Percentiles rank a stretch among this genome's conserved stretches.
phyloP scores from a whole-genome alignment of 1,139 yeast species.

The Sugiyamaella pinicola region DNA sequence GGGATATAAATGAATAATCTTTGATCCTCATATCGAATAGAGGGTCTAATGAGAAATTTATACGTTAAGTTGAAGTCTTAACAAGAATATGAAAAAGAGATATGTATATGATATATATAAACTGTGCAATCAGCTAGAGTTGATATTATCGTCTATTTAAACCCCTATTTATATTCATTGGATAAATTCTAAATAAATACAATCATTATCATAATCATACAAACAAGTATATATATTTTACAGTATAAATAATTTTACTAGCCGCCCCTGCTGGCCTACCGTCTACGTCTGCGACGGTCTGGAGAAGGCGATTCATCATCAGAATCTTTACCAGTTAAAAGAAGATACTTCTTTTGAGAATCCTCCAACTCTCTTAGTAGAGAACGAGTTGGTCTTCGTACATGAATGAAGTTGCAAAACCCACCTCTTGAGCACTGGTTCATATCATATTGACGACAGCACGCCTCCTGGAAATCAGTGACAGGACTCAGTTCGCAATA shows the following conservation, averaged over 20 bases:
- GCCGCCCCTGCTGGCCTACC: neutral
- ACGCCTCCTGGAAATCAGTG: conserved; percentile 67
- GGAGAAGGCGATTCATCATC: conserved; percentile 21
- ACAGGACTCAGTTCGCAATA: conserved; percentile 84
- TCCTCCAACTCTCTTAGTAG: conserved; percentile 47
- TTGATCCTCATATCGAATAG: no score
- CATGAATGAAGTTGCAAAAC: conserved; percentile 85
- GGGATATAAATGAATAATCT: no score
- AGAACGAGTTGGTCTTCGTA: conserved; percentile 56
- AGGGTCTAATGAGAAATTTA: no score
- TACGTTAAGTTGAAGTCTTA: no score
- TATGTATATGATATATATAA: no score
- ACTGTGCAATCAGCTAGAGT: no score
- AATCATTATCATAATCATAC: neutral
- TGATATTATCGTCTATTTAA: no score
- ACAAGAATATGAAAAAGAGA: no score
- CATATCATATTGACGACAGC: conserved; percentile 70
- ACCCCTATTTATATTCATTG: no score
- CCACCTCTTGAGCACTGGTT: conserved; percentile 73
- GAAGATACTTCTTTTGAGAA: conserved; percentile 40
- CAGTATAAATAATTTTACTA: neutral
- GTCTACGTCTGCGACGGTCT: conserved; percentile 18
- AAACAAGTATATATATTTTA: no score
- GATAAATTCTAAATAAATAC: no score
- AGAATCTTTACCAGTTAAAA: conserved; percentile 12